Base-by-base conservation (phyloP, 1,284 basidiomycete genomes). In the Moesziomyces parantarcticus region DNA sequence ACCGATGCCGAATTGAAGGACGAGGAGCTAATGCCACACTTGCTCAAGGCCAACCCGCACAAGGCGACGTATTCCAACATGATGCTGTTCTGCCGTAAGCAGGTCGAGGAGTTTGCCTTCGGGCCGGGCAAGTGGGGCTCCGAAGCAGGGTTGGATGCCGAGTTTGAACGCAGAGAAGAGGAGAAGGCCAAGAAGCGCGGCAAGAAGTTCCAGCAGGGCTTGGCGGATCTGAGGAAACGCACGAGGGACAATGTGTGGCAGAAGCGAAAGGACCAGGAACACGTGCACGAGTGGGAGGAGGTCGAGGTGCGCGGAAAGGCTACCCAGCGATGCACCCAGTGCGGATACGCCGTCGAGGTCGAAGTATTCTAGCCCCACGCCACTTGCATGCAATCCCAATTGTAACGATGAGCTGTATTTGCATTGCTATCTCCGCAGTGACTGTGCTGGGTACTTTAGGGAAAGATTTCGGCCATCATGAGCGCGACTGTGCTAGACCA, bases 31-130 rank as follows among this genome's bases (percentile, higher is more conserved):
- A 88, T 99, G 68, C 96, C 95, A 0, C 97, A 99, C 84, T 87
- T 98, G 20, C 87, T 99, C 51, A 94, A 95, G 82, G 92, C 94
- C 4, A 99, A 99, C 82, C 97, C 97, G 2, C 95, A 99, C 86
- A 92, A 93, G 71, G 92, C 94, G 22, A 97, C 94, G 0, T 99
- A 94, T 83, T 92, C 92, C 49, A 99, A 99, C 86, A 99, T 99
- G 97, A 99, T 99, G 97, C 88, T 99, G 23, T 99, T 94, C 85
- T 87, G 98, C 8, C 90, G 97, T 23, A 91, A 87, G 77, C 95
- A 97, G 85, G 94, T 99, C 3, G 97, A 99, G 84, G 91, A 91
- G 25, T 98, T 96, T 83, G 96, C 97, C 3, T 98, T 93, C 90
- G 83, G 81, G 11, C 73, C 75, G 11, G 90, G 92, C 77, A 99